These are phyloP conservation scores for Teunomyces panamensis DNA, from an alignment of 805 yeast species.

Conservation along the genomic window DNA sequence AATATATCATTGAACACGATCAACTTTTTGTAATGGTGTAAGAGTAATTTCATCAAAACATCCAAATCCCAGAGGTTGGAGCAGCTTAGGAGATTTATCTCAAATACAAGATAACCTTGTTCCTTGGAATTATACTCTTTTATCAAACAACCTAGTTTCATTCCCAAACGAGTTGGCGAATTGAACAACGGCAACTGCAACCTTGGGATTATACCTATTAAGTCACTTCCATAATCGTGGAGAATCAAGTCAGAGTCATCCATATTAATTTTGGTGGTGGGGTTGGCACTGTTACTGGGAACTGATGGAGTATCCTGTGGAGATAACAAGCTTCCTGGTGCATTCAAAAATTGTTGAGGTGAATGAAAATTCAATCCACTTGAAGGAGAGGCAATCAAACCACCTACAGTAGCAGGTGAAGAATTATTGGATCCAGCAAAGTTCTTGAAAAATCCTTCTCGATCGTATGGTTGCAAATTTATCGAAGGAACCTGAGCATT, in stretches of 20 bases:
- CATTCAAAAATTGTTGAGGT: slow-evolving; percentile 36
- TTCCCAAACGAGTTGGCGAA: slow-evolving; percentile 66
- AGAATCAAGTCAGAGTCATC: slow-evolving; percentile 19
- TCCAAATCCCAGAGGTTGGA: slow-evolving; percentile 62
- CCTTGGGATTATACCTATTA: slow-evolving; percentile 57
- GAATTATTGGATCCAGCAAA: slow-evolving; percentile 12
- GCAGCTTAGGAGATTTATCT: slow-evolving; percentile 69
- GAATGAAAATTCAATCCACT: slow-evolving; percentile 31
- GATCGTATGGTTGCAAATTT: not conserved
- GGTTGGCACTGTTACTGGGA: not conserved
- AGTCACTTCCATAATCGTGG: slow-evolving; percentile 49
- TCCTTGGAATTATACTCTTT: slow-evolving; percentile 27
- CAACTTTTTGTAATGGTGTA: slow-evolving; percentile 61
- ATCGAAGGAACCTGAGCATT: not conserved
- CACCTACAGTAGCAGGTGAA: slow-evolving; percentile 20
- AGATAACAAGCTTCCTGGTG: slow-evolving; percentile 31
- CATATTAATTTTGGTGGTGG: not conserved
- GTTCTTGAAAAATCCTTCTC: slow-evolving; percentile 3
- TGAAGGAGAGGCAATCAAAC: slow-evolving; percentile 30
- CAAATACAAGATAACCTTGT: slow-evolving; percentile 41
- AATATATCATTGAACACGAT: slow-evolving; percentile 42
- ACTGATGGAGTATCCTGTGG: slow-evolving; percentile 21
- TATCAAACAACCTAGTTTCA: slow-evolving; percentile 66
- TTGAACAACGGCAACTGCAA: slow-evolving; percentile 65
- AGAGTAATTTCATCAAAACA: slow-evolving; percentile 51